A percentile compares a stretch with the other conserved stretches of the same genome.
Evolutionary conservation across 176 grass and related monocot species (phyloP).

Genomic region (Carex parvula): DNA sequence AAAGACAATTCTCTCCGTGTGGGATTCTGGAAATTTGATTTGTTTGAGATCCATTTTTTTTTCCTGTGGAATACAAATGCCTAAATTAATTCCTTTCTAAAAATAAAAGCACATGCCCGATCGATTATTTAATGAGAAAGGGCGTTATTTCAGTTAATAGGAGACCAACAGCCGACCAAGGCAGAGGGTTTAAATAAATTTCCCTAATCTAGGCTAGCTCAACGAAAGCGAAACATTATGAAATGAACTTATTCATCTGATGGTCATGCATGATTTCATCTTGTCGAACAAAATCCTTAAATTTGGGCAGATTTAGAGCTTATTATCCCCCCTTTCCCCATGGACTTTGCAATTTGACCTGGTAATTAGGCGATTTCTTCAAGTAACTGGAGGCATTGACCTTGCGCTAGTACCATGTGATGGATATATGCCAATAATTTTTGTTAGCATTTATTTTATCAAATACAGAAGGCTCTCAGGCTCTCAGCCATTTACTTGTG

Average conservation of each 20-base stretch:
- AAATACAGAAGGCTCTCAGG: background rate
- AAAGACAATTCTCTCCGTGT: too few species aligned
- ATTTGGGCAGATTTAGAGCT: conserved; percentile 15
- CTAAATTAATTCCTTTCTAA: background rate
- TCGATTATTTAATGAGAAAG: background rate
- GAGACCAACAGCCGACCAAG: background rate
- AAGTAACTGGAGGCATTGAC: background rate
- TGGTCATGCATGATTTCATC: conserved; percentile 15
- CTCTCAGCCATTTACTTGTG: background rate
- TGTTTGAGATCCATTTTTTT: too few species aligned
- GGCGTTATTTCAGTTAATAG: conserved; percentile 26
- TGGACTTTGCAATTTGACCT: conserved; percentile 20
- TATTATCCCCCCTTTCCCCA: background rate
- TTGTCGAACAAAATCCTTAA: conserved; percentile 15
- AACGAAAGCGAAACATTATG: conserved; percentile 4
- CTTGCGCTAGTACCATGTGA: background rate
- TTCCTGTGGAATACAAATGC: too few species aligned
- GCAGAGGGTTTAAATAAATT: conserved; percentile 7
- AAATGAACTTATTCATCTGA: background rate
- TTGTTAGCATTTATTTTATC: background rate
- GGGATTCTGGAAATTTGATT: too few species aligned
- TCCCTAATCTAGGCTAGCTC: background rate
- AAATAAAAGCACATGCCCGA: background rate
- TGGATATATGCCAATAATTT: background rate
- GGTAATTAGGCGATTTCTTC: background rate